Conservation (phyloP, 2,329 filamentous ascomycete genomes). For the Xylaria sp. region DNA sequence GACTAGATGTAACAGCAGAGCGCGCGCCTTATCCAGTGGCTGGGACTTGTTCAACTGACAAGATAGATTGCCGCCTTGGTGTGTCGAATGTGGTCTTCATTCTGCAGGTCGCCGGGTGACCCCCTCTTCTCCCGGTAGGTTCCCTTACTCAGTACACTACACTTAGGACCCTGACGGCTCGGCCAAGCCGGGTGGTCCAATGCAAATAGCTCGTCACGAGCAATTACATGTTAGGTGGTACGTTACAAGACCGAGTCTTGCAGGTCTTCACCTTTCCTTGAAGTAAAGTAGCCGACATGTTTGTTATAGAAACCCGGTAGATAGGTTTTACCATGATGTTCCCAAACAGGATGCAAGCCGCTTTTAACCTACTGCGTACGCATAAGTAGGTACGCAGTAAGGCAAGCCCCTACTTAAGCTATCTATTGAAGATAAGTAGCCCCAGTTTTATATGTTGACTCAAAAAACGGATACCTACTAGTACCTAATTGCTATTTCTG, state of each 20-base stretch:
- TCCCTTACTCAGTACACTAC: conserved; percentile 26
- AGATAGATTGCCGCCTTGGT: conserved; percentile 31
- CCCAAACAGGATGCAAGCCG: no score
- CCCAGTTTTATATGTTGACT: no score
- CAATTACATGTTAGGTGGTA: conserved; percentile 22
- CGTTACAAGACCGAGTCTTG: conserved; percentile 8
- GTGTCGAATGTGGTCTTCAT: conserved; percentile 10
- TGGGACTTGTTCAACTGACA: conserved; percentile 31
- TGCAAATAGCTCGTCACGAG: conserved; percentile 16
- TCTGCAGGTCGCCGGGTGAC: conserved; percentile 32
- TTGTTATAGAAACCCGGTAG: conserved; percentile 4
- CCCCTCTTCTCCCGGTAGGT: conserved; percentile 23
- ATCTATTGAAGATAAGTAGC: no score
- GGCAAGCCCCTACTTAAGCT: no score
- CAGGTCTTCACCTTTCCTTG: conserved; percentile 17
- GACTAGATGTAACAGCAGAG: conserved; percentile 24
- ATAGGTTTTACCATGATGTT: no score
- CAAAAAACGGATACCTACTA: no score
- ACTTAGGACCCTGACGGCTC: conserved; percentile 28
- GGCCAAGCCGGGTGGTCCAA: conserved; percentile 24
- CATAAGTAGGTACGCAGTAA: no score
- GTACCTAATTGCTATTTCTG: no score
- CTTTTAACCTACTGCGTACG: no score
- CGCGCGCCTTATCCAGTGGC: conserved; percentile 34
- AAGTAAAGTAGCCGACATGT: not conserved